Conservation (phyloP, 768 basidiomycete species). For the Artomyces pyxidatus region DNA sequence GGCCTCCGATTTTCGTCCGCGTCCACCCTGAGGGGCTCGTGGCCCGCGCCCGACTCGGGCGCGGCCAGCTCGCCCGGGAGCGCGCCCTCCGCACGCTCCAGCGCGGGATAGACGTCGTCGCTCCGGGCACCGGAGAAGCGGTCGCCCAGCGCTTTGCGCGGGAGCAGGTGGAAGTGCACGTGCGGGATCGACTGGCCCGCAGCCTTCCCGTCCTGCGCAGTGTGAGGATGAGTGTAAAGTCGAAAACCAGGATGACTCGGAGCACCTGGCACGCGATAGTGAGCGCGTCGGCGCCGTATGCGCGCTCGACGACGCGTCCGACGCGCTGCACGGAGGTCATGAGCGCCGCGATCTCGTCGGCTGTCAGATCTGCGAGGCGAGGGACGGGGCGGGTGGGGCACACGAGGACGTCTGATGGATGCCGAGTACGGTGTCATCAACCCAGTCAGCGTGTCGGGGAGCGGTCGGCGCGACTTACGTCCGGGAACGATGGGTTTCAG, state of each 20-base stretch:
- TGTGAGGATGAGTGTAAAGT: background rate
- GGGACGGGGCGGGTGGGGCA: conserved; percentile 42
- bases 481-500: conserved; percentile 92
- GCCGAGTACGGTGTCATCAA: too few relatives aligned
- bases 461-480: conserved; percentile 48
- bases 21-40: conserved; percentile 29
- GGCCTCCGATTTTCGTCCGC: conserved; percentile 39
- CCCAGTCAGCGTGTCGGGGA: background rate
- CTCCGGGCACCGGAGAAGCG: conserved; percentile 48
- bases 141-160: conserved; percentile 66
- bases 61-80: conserved; percentile 33
- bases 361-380: conserved; percentile 38
- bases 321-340: conserved; percentile 77
- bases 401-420: conserved; percentile 46
- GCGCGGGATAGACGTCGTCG: conserved; percentile 71
- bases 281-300: conserved; percentile 73
- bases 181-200: conserved; percentile 86
- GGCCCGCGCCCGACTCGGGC: background rate
- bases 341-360: conserved; percentile 65
- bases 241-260: background rate
- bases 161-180: conserved; percentile 93
- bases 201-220: conserved; percentile 68
- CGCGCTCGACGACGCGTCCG: conserved; percentile 71
- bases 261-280: conserved; percentile 86
- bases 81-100: conserved; percentile 57